phyloP scores from a whole-genome alignment of 106 monocot species.

The Dioscorea zingiberensis region DNA sequence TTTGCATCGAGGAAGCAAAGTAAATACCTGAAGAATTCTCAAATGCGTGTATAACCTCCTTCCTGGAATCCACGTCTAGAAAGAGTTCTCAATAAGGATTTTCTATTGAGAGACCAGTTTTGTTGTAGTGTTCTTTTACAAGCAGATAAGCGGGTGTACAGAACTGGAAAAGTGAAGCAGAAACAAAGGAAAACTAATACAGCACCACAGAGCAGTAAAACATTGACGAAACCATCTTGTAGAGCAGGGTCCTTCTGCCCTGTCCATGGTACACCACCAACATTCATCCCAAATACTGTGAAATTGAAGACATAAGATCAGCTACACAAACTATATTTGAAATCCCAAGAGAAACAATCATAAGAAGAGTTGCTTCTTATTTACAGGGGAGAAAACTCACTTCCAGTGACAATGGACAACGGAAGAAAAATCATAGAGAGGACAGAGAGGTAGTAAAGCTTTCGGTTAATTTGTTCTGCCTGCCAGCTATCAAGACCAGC shows the following conservation, averaged over 20 bases:
- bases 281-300: slow-evolving; percentile 98
- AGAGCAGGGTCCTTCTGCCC: slow-evolving; percentile 46
- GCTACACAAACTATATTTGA: neutral
- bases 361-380: too few species aligned
- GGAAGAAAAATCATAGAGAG: slow-evolving; percentile 93
- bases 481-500: slow-evolving; percentile 97
- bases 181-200: slow-evolving; percentile 58
- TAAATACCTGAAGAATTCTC: neutral
- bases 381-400: slow-evolving; percentile 40
- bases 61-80: slow-evolving; percentile 14
- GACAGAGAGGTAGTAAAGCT: slow-evolving; percentile 92
- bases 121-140: slow-evolving; percentile 44
- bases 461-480: slow-evolving; percentile 88
- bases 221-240: slow-evolving; percentile 71
- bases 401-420: slow-evolving; percentile 85
- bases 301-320: slow-evolving; percentile 1
- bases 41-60: slow-evolving; percentile 26
- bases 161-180: slow-evolving; percentile 50
- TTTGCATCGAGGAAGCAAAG: too few species aligned
- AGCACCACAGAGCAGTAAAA: slow-evolving; percentile 63
- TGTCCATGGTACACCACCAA: slow-evolving; percentile 96
- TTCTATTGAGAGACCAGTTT: slow-evolving; percentile 52
- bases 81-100: slow-evolving; percentile 31
- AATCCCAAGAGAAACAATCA: too few species aligned
- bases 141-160: slow-evolving; percentile 41